Evolutionary conservation across 208 protist species (phyloP), one percentile per base, ranked within the genome.

Genomic region (Polymyxa betae): DNA sequence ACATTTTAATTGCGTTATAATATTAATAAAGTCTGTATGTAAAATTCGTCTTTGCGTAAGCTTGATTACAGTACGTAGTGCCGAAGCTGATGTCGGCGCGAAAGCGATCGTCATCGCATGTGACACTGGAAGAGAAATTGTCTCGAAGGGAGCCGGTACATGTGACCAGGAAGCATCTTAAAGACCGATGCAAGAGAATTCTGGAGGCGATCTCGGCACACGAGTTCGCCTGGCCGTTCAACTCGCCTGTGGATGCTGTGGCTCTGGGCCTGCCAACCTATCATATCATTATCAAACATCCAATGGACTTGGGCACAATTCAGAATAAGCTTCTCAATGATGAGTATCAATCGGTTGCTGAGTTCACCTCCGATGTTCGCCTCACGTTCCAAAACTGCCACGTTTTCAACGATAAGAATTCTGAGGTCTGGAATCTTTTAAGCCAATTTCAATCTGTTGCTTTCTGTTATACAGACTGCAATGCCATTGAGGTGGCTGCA

Each of bases 211-310:
- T 43, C 5, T 82, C 72, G 35, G 72, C 72, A n/a, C 72, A 82
- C n/a, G 72, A 82, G 72, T 82, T 82, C 72, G 72, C 72, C n/a
- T 82, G 72, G 72, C 72, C 72, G n/a, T 82, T 82, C n/a, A 82
- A 82, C 35, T n/a, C 5, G n/a, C 72, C 72, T n/a, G 72, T 82
- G 72, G 72, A 82, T 82, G 35, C 72, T 16, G 72, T 82, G 5
- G 72, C 72, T 38, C 35, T 82, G 40, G 72, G 72, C 5, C 72
- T 82, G 72, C 72, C 72, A 43, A 82, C 72, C 12, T 82, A 82
- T n/a, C 72, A 82, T 43, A 82, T 82, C 40, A 82, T 82, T n/a
- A 43, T 82, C 72, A 82, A 82, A n/a, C 72, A 82, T 43, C 72
- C 72, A 5, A 82, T 82, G 72, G 72, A 82, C n/a, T n/a, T 82